A percentile compares a stretch with the other conserved stretches of the same genome.
Evolutionary conservation across 129 eudicot genomes (phyloP).

Genomic region (Flaveria robusta): DNA sequence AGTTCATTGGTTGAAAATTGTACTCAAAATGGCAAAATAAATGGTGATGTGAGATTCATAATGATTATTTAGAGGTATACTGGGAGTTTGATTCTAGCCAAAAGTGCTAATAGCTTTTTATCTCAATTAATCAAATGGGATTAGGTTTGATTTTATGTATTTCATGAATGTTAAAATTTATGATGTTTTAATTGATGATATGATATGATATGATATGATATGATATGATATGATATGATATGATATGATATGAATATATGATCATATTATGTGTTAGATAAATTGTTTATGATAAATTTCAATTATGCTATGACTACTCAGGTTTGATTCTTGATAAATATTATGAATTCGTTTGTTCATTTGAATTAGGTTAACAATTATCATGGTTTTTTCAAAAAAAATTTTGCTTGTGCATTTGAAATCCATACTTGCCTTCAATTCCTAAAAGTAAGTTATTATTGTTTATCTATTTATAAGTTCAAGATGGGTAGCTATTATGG

Average conservation of each 20-base stretch:
- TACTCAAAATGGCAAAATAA: neutral
- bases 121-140: neutral
- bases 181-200: neutral
- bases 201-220: neutral
- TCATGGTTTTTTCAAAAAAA: neutral
- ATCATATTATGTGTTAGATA: constrained; percentile 4
- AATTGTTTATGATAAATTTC: neutral
- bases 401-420: neutral
- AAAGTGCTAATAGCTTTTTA: constrained; percentile 8
- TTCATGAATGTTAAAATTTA: neutral
- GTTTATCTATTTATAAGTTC: neutral
- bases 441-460: neutral
- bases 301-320: constrained; percentile 1
- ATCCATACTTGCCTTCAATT: too few species aligned
- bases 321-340: neutral
- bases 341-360: too few species aligned
- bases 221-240: too few species aligned
- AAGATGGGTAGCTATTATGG: constrained; percentile 34
- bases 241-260: too few species aligned
- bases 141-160: neutral
- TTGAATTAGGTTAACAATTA: neutral
- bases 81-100: neutral
- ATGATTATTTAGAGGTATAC: too few species aligned
- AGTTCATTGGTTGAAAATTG: neutral
- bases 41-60: neutral